These are phyloP conservation scores for Epicoccum sorghinum DNA, from an alignment of 2,329 filamentous ascomycete species.

Conservation along the genomic window DNA sequence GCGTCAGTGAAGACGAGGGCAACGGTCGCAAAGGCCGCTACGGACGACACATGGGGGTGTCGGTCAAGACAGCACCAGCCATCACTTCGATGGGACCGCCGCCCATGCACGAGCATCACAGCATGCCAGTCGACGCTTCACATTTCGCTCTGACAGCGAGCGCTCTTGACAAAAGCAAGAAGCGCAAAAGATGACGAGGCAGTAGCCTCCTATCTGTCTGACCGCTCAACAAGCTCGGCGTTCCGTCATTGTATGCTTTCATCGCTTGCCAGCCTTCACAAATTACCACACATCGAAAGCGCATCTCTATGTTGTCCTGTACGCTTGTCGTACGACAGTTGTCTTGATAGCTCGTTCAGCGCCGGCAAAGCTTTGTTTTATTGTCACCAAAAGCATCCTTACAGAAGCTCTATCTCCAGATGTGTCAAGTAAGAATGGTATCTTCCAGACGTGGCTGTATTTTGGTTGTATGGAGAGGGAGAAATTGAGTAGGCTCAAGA, in stretches of 20 bases:
- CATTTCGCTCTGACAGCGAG: conserved; percentile 25
- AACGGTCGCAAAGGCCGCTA: conserved; percentile 97
- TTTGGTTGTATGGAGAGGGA: conserved; percentile 8
- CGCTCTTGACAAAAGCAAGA: conserved; percentile 66
- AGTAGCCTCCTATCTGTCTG: not conserved
- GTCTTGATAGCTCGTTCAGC: conserved; percentile 15
- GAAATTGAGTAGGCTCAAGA: conserved; percentile 8
- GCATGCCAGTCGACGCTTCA: conserved; percentile 22
- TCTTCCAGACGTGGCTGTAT: conserved; percentile 7
- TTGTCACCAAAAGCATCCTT: conserved; percentile 10
- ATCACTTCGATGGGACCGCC: conserved; percentile 45
- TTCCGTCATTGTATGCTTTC: not conserved
- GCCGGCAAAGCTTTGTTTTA: conserved; percentile 7
- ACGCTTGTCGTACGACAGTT: conserved; percentile 1
- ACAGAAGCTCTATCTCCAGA: conserved; percentile 5
- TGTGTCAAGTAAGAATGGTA: conserved; percentile 12
- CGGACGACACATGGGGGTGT: conserved; percentile 71
- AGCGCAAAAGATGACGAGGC: conserved; percentile 65
- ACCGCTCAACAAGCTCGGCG: not conserved
- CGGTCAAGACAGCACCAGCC: conserved; percentile 62
- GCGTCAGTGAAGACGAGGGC: conserved; percentile 95
- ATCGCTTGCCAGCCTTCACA: not conserved
- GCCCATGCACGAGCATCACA: conserved; percentile 43
- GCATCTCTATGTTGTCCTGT: not conserved
- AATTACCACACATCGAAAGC: too few relatives aligned